Evolutionary conservation across 164 flowering plant genomes (phyloP).

Genomic region (Annona squamosa): DNA sequence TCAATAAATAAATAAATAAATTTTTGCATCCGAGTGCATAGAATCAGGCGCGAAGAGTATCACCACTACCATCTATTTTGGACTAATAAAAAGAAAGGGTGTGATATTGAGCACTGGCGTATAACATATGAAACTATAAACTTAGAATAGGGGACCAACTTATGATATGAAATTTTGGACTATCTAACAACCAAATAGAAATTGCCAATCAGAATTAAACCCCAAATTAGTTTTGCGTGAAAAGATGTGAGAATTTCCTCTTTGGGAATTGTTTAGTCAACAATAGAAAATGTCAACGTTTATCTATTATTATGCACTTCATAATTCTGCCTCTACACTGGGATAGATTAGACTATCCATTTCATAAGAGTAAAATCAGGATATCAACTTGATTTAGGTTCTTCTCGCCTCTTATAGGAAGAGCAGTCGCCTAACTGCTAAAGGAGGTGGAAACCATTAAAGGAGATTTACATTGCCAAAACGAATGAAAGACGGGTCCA

Average conservation of each 20-base stretch:
- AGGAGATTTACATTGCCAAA: too few relatives aligned
- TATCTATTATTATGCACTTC: neutral
- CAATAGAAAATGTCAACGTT: neutral
- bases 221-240: neutral
- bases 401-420: too few relatives aligned
- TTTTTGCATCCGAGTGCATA: neutral
- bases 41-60: neutral
- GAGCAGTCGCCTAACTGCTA: too few relatives aligned
- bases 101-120: neutral
- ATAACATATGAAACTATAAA: too few relatives aligned
- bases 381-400: too few relatives aligned
- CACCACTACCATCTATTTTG: neutral
- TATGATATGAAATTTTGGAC: neutral
- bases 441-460: too few relatives aligned
- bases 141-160: too few relatives aligned
- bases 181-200: neutral
- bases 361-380: too few relatives aligned
- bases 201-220: neutral
- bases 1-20: neutral
- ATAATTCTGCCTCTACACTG: too few relatives aligned
- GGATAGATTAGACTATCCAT: too few relatives aligned
- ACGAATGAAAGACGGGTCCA: too few relatives aligned
- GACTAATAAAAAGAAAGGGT: neutral
- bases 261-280: neutral
- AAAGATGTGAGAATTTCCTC: neutral